Evolutionary conservation across 148 eudicot genomes (phyloP).

Genomic region (Chenopodium album): DNA sequence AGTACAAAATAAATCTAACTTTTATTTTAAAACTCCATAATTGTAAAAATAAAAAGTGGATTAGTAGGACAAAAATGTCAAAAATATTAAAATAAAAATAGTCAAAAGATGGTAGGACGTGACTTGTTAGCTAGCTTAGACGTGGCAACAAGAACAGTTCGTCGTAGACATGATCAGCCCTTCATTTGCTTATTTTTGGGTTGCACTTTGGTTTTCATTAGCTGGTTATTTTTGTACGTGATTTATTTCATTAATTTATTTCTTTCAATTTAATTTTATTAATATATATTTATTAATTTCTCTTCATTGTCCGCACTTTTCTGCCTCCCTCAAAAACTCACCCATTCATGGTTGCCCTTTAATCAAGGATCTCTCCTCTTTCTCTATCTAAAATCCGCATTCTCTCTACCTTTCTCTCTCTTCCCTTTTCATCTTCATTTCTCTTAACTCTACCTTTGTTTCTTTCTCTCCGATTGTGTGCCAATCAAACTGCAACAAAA

Average conservation of each 20-base stretch:
- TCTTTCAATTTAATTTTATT: background rate
- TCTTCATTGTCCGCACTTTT: conserved; percentile 38
- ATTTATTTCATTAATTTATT: background rate
- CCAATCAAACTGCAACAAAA: conserved; percentile 21
- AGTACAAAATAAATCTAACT: too few relatives aligned
- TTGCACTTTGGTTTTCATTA: background rate
- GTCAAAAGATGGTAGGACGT: conserved; percentile 20
- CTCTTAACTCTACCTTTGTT: background rate
- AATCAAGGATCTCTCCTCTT: conserved; percentile 42
- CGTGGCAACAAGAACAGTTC: conserved; percentile 37
- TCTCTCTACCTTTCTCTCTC: conserved; percentile 14
- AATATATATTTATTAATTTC: conserved; percentile 11
- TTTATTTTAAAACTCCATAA: too few relatives aligned
- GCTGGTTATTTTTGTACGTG: background rate
- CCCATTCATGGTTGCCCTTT: conserved; percentile 33
- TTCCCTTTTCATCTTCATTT: conserved; percentile 22
- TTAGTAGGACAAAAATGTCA: background rate
- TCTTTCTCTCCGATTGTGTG: background rate
- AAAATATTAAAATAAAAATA: background rate
- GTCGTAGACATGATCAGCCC: conserved; percentile 36
- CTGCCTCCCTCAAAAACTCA: conserved; percentile 32
- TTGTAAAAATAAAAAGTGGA: background rate
- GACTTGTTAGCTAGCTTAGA: conserved; percentile 13
- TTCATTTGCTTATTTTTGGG: conserved; percentile 2
- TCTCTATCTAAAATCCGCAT: background rate